A percentile compares a stretch with the other conserved stretches of the same genome.
These are phyloP conservation scores for Parsonsia alboflavescens DNA, from an alignment of 257 asterid species.

Conservation along the genomic window DNA sequence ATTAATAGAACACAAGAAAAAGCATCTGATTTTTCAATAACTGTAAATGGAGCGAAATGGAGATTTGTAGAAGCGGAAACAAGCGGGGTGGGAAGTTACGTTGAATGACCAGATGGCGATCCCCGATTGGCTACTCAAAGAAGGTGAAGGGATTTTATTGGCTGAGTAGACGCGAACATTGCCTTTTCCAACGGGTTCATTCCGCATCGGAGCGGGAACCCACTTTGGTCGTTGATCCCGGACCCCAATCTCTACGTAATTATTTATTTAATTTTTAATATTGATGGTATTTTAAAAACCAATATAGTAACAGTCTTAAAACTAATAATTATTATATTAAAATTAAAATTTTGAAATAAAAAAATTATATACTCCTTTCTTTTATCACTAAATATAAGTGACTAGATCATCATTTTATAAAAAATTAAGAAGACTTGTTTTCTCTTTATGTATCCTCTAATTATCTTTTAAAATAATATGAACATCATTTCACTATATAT, in stretches of 20 bases:
- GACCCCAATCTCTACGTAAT: background rate
- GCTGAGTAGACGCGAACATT: slow-evolving; percentile 34
- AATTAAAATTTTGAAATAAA: too few species aligned
- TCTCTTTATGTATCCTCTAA: too few species aligned
- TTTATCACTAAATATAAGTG: too few species aligned
- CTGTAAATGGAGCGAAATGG: slow-evolving; percentile 9
- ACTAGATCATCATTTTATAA: too few species aligned
- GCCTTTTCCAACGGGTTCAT: background rate
- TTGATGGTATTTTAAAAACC: too few species aligned
- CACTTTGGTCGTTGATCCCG: background rate
- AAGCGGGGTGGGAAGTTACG: slow-evolving; percentile 26
- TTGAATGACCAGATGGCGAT: slow-evolving; percentile 39
- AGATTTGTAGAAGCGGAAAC: background rate
- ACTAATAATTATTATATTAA: too few species aligned
- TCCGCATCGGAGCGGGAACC: background rate
- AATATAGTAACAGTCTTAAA: too few species aligned
- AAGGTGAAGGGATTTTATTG: slow-evolving; percentile 44
- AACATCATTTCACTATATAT: too few species aligned
- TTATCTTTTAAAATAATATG: too few species aligned
- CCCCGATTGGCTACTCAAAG: slow-evolving; percentile 31
- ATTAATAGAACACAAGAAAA: background rate
- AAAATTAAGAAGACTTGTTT: too few species aligned
- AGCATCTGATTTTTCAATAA: background rate
- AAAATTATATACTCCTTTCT: too few species aligned
- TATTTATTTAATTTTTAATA: too few species aligned